phyloP scores from a whole-genome alignment of 306 rosid genomes.

The Rubus idaeus region DNA sequence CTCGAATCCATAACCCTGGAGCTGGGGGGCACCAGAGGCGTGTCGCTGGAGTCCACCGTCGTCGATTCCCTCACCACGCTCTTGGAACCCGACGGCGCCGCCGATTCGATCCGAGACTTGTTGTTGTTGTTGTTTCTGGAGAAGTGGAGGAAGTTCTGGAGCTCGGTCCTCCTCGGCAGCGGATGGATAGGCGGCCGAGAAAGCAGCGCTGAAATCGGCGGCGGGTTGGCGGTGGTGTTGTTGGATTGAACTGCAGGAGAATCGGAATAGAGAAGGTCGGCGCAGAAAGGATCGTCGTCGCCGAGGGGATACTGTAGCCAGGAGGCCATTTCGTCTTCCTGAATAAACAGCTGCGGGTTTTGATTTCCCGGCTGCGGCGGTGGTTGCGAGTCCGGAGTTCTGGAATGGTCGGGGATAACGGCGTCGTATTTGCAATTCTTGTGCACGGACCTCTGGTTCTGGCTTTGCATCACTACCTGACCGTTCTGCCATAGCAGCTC shows the following conservation, averaged over 20 bases:
- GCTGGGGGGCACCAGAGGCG: conserved; percentile 27
- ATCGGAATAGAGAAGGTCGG: conserved; percentile 43
- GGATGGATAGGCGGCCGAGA: conserved; percentile 29
- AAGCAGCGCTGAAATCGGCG: background rate
- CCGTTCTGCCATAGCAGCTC: conserved; percentile 85
- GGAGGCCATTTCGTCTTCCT: conserved; percentile 73
- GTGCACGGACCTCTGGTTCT: conserved; percentile 41
- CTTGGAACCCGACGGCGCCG: conserved; percentile 38
- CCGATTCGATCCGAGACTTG: conserved; percentile 24
- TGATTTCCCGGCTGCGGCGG: background rate
- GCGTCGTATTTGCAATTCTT: conserved; percentile 35
- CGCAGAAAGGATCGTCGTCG: conserved; percentile 62
- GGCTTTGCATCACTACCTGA: conserved; percentile 55
- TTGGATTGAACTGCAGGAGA: conserved; percentile 12
- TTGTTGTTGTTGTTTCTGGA: conserved; percentile 17
- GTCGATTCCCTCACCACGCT: conserved; percentile 35
- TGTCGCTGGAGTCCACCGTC: conserved; percentile 60
- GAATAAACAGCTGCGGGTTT: conserved; percentile 55
- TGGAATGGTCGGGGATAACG: conserved; percentile 33
- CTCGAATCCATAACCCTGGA: conserved; percentile 20
- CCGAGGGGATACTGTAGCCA: conserved; percentile 69
- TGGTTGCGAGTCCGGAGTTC: conserved; percentile 8
- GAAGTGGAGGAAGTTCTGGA: conserved; percentile 41
- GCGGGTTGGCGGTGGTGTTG: conserved; percentile 6
- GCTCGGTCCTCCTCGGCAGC: conserved; percentile 26